phyloP scores from a whole-genome alignment of 2,329 filamentous ascomycete species.

The Colletotrichum somersetense region DNA sequence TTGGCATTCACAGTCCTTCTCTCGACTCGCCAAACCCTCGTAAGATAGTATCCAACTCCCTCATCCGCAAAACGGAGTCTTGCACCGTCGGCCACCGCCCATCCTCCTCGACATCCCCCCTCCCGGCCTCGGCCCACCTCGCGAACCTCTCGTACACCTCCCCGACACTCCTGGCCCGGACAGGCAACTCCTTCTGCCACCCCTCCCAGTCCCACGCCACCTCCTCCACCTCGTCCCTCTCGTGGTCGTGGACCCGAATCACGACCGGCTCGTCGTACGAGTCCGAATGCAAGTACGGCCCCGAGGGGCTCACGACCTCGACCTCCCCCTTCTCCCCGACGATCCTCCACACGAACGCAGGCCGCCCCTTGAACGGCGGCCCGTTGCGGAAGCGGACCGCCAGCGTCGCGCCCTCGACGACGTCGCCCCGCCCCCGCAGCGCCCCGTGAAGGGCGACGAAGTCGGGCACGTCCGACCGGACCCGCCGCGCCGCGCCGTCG shows the following conservation, averaged over 20 bases:
- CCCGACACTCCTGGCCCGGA: slow-evolving; percentile 62
- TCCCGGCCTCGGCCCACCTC: slow-evolving; percentile 8
- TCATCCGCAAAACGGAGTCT: slow-evolving; percentile 60
- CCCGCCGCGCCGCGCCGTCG: neutral
- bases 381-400: slow-evolving; percentile 61
- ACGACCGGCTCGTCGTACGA: slow-evolving; percentile 56
- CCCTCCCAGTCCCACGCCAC: slow-evolving; percentile 60
- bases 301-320: slow-evolving; percentile 20
- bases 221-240: slow-evolving; percentile 57
- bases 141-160: slow-evolving; percentile 69
- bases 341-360: slow-evolving; percentile 62
- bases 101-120: slow-evolving; percentile 44
- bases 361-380: slow-evolving; percentile 60
- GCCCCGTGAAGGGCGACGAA: slow-evolving; percentile 52
- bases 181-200: slow-evolving; percentile 61
- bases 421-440: slow-evolving; percentile 46
- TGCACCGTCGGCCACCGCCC: slow-evolving; percentile 53
- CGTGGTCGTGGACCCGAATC: slow-evolving; percentile 64
- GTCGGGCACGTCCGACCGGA: slow-evolving; percentile 46
- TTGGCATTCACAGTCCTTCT: neutral
- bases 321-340: slow-evolving; percentile 66
- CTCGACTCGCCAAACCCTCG: neutral
- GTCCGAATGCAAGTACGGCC: slow-evolving; percentile 45
- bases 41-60: slow-evolving; percentile 57
- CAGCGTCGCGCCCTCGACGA: slow-evolving; percentile 54